These are phyloP conservation scores for Pterocarpus macrocarpus DNA, from an alignment of 306 rosid species.

Conservation along the genomic window DNA sequence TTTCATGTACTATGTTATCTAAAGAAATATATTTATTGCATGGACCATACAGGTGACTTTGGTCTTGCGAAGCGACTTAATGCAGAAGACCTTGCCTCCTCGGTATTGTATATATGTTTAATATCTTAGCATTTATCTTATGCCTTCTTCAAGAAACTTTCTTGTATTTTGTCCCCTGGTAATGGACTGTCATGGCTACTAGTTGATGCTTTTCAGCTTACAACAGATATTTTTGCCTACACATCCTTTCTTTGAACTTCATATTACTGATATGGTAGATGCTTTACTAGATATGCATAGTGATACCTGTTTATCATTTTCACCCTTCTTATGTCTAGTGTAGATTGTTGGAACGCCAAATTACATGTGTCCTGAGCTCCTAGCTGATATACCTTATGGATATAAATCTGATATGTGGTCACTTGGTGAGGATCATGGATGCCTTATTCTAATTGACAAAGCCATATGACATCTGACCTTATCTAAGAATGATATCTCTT, in stretches of 20 bases:
- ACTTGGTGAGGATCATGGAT: conserved; percentile 69
- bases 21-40: conserved; percentile 44
- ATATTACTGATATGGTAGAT: conserved; percentile 26
- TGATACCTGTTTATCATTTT: conserved; percentile 28
- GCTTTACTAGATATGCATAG: conserved; percentile 36
- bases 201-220: conserved; percentile 17
- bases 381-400: conserved; percentile 91
- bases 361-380: conserved; percentile 96
- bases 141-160: conserved; percentile 33
- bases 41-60: conserved; percentile 77
- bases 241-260: conserved; percentile 19
- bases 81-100: conserved; percentile 81
- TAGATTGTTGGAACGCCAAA: conserved; percentile 93
- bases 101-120: conserved; percentile 60
- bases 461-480: conserved; percentile 31
- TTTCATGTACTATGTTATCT: conserved; percentile 43
- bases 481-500: conserved; percentile 42
- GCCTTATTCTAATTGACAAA: conserved; percentile 39
- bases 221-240: conserved; percentile 9
- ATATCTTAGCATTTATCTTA: conserved; percentile 10
- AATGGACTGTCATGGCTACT: conserved; percentile 18
- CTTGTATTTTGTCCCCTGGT: conserved; percentile 13
- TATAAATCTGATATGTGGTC: conserved; percentile 97
- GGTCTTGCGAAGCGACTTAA: conserved; percentile 91
- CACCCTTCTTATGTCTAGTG: conserved; percentile 40